phyloP scores from a whole-genome alignment of 805 yeast species.

The Zygotorulaspora danielsina region DNA sequence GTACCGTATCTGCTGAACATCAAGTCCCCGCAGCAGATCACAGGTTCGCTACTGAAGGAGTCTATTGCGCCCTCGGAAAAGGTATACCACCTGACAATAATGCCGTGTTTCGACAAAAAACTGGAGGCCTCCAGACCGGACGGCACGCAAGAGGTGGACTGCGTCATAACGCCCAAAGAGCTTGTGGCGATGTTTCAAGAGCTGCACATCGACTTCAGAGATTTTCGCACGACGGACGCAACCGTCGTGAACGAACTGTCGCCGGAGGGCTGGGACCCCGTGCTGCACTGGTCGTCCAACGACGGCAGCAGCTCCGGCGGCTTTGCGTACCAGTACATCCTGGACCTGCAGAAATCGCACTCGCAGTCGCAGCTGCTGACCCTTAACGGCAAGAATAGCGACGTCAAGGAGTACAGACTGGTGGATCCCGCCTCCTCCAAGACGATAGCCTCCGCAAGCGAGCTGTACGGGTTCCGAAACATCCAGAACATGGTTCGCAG shows the following conservation, averaged over 20 bases:
- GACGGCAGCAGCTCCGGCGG: slow-evolving; percentile 88
- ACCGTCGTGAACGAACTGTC: slow-evolving; percentile 14
- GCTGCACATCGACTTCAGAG: slow-evolving; percentile 39
- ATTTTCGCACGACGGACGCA: slow-evolving; percentile 9
- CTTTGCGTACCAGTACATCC: slow-evolving; percentile 67
- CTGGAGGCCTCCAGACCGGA: slow-evolving; percentile 90
- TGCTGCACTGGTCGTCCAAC: slow-evolving; percentile 66
- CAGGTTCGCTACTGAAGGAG: slow-evolving; percentile 71
- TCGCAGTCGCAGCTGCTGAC: slow-evolving; percentile 32
- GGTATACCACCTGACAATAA: slow-evolving; percentile 76
- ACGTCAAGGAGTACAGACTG: slow-evolving; percentile 65
- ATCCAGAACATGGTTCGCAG: slow-evolving; percentile 90
- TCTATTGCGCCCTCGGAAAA: slow-evolving; percentile 40
- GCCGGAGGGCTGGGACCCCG: slow-evolving; percentile 35
- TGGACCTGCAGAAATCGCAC: slow-evolving; percentile 35
- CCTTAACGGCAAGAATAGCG: slow-evolving; percentile 68
- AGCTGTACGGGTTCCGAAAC: slow-evolving; percentile 87
- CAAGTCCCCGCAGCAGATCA: slow-evolving; percentile 90
- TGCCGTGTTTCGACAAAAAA: slow-evolving; percentile 98
- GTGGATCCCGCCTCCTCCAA: slow-evolving; percentile 35
- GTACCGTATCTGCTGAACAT: slow-evolving; percentile 65
- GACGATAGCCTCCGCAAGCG: slow-evolving; percentile 53
- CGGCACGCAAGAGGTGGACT: slow-evolving; percentile 70
- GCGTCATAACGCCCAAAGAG: slow-evolving; percentile 91
- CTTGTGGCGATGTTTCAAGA: slow-evolving; percentile 67